Percentiles rank a stretch among this genome's conserved stretches.
phyloP scores from a whole-genome alignment of 75 land plant species.

The Chamaecyparis obtusa region DNA sequence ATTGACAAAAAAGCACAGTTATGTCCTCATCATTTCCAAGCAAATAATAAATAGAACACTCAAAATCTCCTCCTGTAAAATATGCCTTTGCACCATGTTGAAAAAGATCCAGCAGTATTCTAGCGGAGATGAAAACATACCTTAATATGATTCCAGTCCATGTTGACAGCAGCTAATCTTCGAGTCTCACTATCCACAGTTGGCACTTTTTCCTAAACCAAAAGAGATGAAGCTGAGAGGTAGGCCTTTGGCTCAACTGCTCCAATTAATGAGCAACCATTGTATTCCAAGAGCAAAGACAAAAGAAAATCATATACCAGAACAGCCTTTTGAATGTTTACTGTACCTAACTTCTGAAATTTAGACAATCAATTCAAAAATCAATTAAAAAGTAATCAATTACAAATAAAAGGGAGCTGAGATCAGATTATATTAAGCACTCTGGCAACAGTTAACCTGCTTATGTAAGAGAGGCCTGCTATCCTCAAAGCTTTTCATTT shows the following conservation, averaged over 20 bases:
- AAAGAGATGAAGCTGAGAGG: background rate
- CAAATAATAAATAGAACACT: background rate
- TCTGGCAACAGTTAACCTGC: background rate
- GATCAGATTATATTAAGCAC: background rate
- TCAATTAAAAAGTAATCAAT: background rate
- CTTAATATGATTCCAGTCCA: conserved; percentile 85
- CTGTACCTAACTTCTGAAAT: conserved; percentile 1
- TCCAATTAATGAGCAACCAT: background rate
- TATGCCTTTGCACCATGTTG: background rate
- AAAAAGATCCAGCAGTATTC: conserved; percentile 3
- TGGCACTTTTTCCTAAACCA: conserved; percentile 54
- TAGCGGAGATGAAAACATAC: conserved; percentile 18
- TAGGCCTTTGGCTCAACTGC: background rate
- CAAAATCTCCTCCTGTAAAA: background rate
- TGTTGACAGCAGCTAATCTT: conserved; percentile 77
- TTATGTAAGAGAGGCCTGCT: background rate
- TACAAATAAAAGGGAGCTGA: background rate
- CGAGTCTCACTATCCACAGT: conserved; percentile 58
- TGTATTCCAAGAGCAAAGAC: background rate
- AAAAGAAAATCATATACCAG: background rate
- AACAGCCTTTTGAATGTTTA: background rate
- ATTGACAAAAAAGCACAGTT: background rate
- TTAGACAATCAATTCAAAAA: background rate
- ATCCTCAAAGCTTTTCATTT: background rate
- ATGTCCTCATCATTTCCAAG: background rate